A percentile compares a stretch with the other conserved stretches of the same genome.
Conservation (phyloP, 73 alveolate genomes). For the Paramecium sexaurelia region DNA sequence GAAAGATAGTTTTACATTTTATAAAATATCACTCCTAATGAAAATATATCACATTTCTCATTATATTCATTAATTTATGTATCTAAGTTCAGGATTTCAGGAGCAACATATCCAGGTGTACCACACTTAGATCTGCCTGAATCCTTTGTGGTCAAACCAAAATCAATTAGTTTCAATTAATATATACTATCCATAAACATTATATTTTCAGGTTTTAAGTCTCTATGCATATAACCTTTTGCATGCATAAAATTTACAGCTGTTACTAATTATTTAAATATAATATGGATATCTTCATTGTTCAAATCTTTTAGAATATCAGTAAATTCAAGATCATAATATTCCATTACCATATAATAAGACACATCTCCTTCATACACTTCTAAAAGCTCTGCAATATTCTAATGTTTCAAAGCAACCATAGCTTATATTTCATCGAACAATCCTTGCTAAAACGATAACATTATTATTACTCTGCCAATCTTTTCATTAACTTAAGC, state of each 20-base stretch:
- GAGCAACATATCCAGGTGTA: conserved; percentile 88
- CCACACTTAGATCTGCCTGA: conserved; percentile 71
- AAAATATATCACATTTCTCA: conserved; percentile 29
- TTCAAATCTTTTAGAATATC: neutral
- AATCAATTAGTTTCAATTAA: neutral
- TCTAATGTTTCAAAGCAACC: neutral
- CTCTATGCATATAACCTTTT: conserved; percentile 50
- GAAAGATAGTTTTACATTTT: neutral
- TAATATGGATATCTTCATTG: neutral
- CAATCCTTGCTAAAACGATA: neutral
- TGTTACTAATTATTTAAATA: neutral
- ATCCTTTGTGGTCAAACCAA: neutral
- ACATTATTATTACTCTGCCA: neutral
- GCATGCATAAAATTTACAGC: neutral
- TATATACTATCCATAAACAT: neutral
- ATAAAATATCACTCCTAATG: conserved; percentile 27
- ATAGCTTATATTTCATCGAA: conserved; percentile 1
- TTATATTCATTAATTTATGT: neutral
- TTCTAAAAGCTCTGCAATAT: neutral
- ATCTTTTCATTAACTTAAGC: neutral
- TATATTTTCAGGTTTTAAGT: conserved; percentile 52
- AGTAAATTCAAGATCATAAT: neutral
- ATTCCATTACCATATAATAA: conserved; percentile 23
- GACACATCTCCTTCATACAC: conserved; percentile 39
- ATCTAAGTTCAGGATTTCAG: conserved; percentile 73